Evolutionary conservation across 306 rosid species (phyloP).

Genomic region (Fragaria ananassa): DNA sequence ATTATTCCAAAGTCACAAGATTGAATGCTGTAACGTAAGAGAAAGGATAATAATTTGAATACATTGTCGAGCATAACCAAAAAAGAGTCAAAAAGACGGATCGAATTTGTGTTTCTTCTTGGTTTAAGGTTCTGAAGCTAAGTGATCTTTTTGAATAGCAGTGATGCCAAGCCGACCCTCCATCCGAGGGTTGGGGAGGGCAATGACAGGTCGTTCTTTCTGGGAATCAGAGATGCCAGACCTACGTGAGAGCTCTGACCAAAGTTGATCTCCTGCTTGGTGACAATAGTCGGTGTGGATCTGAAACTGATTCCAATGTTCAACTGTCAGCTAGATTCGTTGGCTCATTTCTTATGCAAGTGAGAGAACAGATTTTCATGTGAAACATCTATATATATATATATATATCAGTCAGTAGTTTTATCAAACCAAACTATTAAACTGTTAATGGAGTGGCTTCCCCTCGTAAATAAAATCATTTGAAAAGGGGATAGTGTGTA

Average conservation of each 20-base stretch:
- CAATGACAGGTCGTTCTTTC: conserved; percentile 50
- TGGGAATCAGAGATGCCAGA: conserved; percentile 57
- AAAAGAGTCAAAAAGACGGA: neutral
- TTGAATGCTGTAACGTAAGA: neutral
- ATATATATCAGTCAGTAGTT: no score
- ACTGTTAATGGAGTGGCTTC: neutral
- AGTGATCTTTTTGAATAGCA: conserved; percentile 49
- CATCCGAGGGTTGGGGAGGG: conserved; percentile 58
- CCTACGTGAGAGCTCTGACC: conserved; percentile 37
- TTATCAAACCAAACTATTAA: neutral
- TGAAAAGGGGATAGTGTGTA: neutral
- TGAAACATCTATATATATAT: no score
- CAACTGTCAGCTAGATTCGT: neutral
- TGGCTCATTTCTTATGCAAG: neutral
- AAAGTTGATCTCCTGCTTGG: conserved; percentile 42
- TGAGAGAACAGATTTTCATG: neutral
- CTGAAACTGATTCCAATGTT: conserved; percentile 41
- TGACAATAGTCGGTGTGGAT: conserved; percentile 35
- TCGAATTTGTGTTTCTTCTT: conserved; percentile 18
- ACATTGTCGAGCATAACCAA: neutral
- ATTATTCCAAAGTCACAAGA: neutral
- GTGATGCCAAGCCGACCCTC: conserved; percentile 75
- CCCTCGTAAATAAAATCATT: neutral
- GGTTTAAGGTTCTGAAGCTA: conserved; percentile 26
- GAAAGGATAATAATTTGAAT: neutral